Evolutionary conservation across 441 rosid species (phyloP), one percentile per base, ranked within the genome.

Genomic region (Eutrema salsugineum): DNA sequence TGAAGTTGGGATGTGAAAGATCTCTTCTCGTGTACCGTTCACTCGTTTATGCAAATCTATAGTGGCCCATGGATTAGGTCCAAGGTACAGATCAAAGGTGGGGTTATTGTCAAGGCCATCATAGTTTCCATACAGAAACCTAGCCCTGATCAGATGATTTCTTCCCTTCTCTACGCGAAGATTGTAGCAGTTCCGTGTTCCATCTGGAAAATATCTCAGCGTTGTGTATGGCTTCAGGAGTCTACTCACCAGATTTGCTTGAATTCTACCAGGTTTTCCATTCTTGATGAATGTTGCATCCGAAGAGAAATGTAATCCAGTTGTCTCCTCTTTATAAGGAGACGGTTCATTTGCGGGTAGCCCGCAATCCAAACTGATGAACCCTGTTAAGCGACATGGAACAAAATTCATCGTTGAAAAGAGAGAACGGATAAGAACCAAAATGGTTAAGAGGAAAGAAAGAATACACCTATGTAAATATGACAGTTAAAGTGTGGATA

Each of bases 131-230:
- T 85, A 83, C 4, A 71, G 0, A 76, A 83, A 81, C 58, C 72
- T 0, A 10, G 76, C 82, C 48, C 77, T 70, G 65, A 80, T 79
- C 14, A 73, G 58, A 22, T 77, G 58, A 1, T 11, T 73, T 24
- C 50, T 68, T 1, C 80, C 83, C 24, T 53, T 59, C 7, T 54
- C 39, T 0, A 80, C 80, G 2, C 1, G 40, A 7, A 83, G 27
- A 39, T 72, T 80, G 81, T 82, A 86, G 40, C 90, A 86, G 30
- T 78, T 86, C 30, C 81, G 72, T 12, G 0, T 70, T 43, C 84
- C 86, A 0, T 83, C 68, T 8, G 85, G 85, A 68, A 83, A 83
- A 54, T 68, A 76, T 71, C 86, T 71, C 33, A 83, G 53, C 32
- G 57, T 60, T 0, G 10, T 3, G 8, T 2, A 62, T 0, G 65